These are phyloP conservation scores for Pouteria campechiana DNA, from an alignment of 179 eudicot species.

Conservation along the genomic window DNA sequence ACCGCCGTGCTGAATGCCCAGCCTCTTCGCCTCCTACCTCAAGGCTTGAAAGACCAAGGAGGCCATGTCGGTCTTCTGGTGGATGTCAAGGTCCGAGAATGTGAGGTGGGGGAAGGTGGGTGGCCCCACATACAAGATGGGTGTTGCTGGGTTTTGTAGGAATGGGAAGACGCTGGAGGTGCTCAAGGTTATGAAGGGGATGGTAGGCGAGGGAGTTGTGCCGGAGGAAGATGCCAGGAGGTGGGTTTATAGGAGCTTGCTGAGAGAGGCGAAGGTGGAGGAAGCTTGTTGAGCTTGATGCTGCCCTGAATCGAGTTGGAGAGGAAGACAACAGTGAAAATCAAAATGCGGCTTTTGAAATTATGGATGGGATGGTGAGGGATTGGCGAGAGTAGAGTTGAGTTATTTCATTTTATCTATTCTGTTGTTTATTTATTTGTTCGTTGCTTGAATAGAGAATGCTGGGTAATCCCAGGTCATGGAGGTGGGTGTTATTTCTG, in stretches of 20 bases:
- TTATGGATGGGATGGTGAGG: conserved; percentile 3
- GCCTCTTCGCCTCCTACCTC: conserved; percentile 10
- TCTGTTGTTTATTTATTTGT: no score
- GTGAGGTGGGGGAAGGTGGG: no score
- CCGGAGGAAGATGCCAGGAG: conserved; percentile 8
- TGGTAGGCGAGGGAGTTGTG: conserved; percentile 5
- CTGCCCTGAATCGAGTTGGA: conserved; percentile 2
- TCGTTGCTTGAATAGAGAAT: no score
- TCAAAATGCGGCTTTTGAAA: no score
- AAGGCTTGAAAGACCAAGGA: conserved; percentile 3
- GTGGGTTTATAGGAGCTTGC: conserved; percentile 10
- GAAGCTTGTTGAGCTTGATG: conserved; percentile 13
- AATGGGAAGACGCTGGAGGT: conserved; percentile 7
- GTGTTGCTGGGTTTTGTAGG: conserved; percentile 13
- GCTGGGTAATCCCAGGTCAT: no score
- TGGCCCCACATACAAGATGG: conserved; percentile 1
- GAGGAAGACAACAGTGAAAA: conserved; percentile 3
- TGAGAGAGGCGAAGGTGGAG: conserved; percentile 18
- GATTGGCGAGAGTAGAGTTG: no score
- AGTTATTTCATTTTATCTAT: no score
- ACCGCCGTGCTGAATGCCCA: conserved; percentile 13
- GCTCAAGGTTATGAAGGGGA: conserved; percentile 11
- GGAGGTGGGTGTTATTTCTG: no score
- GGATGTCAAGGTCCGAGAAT: conserved; percentile 14
- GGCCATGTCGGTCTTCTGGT: conserved; percentile 17